Conservation (phyloP, 2,329 filamentous ascomycete genomes). For the Ophiosphaerella herpotricha region DNA sequence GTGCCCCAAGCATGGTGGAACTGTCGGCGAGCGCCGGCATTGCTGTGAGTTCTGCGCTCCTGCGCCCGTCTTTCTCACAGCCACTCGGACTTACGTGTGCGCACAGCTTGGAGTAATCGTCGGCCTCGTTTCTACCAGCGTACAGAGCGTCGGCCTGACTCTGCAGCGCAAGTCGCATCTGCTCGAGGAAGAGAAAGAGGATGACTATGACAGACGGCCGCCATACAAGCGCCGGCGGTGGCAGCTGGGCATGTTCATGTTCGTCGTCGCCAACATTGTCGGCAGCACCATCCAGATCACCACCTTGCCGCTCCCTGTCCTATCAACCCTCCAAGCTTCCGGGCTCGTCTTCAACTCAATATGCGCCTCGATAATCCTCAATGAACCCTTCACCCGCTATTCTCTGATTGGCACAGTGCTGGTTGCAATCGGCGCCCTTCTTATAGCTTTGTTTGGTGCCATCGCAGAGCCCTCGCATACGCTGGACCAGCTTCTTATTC, state of each 20-base stretch:
- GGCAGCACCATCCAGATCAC: constrained; percentile 98
- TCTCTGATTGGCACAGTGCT: constrained; percentile 89
- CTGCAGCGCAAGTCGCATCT: constrained; percentile 98
- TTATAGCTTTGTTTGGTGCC: constrained; percentile 93
- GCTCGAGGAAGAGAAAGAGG: constrained; percentile 90
- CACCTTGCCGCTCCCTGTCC: constrained; percentile 87
- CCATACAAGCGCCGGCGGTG: constrained; percentile 89
- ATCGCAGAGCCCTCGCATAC: constrained; percentile 92
- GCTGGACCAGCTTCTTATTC: constrained; percentile 75
- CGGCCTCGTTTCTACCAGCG: constrained; percentile 88
- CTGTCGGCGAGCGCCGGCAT: constrained; percentile 49
- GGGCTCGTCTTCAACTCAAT: constrained; percentile 98
- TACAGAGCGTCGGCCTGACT: constrained; percentile 93
- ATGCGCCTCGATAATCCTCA: constrained; percentile 89
- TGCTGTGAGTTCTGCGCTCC: constrained; percentile 39
- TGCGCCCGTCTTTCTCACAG: no score
- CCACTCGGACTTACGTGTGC: neutral
- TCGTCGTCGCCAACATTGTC: constrained; percentile 89
- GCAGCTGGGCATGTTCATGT: constrained; percentile 95
- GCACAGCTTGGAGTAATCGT: constrained; percentile 86
- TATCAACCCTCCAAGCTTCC: constrained; percentile 88
- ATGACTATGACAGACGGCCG: constrained; percentile 77
- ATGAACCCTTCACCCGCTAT: constrained; percentile 91
- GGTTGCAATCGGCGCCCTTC: constrained; percentile 82
- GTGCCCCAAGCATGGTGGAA: constrained; percentile 42